Percentiles rank a stretch among this genome's conserved stretches.
These are phyloP conservation scores for Suillus cothurnatus DNA, from an alignment of 768 basidiomycete species.

Conservation along the genomic window DNA sequence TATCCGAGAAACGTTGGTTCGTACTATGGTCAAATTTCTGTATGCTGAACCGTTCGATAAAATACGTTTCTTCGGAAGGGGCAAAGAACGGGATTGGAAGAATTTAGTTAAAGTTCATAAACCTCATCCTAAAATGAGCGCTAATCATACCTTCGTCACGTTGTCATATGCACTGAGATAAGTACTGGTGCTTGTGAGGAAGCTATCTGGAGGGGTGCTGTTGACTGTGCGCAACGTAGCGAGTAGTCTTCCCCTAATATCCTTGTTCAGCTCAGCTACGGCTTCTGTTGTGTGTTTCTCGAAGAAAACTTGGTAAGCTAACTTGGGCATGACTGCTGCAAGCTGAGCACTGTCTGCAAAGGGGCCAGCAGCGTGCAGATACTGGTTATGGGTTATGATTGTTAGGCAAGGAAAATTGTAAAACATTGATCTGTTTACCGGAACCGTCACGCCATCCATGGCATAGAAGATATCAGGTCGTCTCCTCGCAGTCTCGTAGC, in stretches of 20 bases:
- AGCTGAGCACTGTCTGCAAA: constrained; percentile 50
- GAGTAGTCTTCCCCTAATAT: constrained; percentile 59
- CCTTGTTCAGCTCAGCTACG: constrained; percentile 51
- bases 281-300: constrained; percentile 50
- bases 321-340: constrained; percentile 44
- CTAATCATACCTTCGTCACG: constrained; percentile 40
- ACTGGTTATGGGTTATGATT: constrained; percentile 41
- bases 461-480: constrained; percentile 65
- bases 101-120: constrained; percentile 40
- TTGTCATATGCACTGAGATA: constrained; percentile 57
- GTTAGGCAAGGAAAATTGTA: background rate
- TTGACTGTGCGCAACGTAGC: constrained; percentile 53
- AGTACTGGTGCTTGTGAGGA: constrained; percentile 50
- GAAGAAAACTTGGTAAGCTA: constrained; percentile 70
- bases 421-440: constrained; percentile 42
- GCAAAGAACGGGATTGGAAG: constrained; percentile 64
- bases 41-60: constrained; percentile 58
- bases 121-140: constrained; percentile 4
- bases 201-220: constrained; percentile 57
- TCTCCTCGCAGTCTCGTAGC: constrained; percentile 69
- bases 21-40: constrained; percentile 65
- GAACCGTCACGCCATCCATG: constrained; percentile 60
- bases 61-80: constrained; percentile 66
- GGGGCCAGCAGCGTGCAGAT: constrained; percentile 53
- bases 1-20: constrained; percentile 18